These are phyloP conservation scores for Funneliformis mosseae DNA, from an alignment of 192 early-diverging fungal genomes.

Conservation along the genomic window DNA sequence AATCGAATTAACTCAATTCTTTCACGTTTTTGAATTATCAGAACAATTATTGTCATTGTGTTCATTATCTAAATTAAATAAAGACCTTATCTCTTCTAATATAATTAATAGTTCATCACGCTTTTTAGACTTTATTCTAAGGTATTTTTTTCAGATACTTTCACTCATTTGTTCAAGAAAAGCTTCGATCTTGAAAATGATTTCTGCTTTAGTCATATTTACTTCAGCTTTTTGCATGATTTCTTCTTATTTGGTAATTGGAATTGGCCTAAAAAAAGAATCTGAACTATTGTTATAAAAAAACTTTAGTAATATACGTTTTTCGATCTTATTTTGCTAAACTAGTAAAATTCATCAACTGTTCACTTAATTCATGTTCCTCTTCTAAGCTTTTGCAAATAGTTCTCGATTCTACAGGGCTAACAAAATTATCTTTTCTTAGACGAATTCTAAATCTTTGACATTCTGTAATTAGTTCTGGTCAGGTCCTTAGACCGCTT, in stretches of 20 bases:
- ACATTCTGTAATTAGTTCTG: conserved; percentile 6
- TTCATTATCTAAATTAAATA: too few relatives aligned
- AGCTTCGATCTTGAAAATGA: too few relatives aligned
- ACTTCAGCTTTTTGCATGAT: background rate
- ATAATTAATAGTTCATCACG: too few relatives aligned
- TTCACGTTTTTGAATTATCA: too few relatives aligned
- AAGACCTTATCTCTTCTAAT: too few relatives aligned
- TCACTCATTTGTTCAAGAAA: too few relatives aligned
- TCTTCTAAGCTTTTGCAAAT: conserved; percentile 1
- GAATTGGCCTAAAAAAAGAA: conserved; percentile 30
- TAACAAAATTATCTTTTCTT: conserved; percentile 21
- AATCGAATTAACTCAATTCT: too few relatives aligned
- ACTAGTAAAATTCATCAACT: background rate
- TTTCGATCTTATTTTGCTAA: background rate
- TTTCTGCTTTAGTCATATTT: too few relatives aligned
- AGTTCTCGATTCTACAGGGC: background rate
- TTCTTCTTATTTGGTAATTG: conserved; percentile 23
- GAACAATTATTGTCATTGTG: too few relatives aligned
- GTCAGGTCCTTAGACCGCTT: background rate
- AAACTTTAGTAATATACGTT: conserved; percentile 26
- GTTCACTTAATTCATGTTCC: conserved; percentile 19
- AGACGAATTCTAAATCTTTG: background rate
- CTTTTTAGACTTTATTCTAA: too few relatives aligned
- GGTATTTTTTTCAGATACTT: too few relatives aligned
- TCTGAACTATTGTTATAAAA: conserved; percentile 17